Evolutionary conservation across 2,329 filamentous ascomycete species (phyloP).

Genomic region (Lasiodiplodia sp.): DNA sequence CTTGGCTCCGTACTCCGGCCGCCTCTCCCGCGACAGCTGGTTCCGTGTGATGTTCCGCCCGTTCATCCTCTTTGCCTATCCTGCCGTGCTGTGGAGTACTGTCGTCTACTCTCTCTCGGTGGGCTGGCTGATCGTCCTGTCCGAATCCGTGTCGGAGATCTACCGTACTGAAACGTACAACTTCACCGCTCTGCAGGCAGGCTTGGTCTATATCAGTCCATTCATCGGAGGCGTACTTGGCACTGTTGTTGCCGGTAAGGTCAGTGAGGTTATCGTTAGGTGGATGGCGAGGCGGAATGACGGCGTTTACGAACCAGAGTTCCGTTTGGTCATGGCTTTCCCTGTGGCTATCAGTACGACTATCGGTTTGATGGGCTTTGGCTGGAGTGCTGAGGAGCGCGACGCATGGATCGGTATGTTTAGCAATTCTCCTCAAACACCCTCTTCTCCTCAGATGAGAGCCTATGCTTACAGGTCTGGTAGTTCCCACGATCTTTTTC

Average conservation of each 20-base stretch:
- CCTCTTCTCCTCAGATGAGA: no score
- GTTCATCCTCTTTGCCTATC: slow-evolving; percentile 86
- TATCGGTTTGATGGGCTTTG: slow-evolving; percentile 91
- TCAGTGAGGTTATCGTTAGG: slow-evolving; percentile 84
- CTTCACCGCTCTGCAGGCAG: slow-evolving; percentile 81
- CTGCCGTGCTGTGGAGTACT: slow-evolving; percentile 86
- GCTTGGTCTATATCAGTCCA: slow-evolving; percentile 87
- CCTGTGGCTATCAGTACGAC: slow-evolving; percentile 80
- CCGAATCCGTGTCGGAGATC: slow-evolving; percentile 82
- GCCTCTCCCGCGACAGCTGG: slow-evolving; percentile 81
- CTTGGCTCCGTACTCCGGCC: slow-evolving; percentile 78
- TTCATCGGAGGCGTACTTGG: slow-evolving; percentile 89
- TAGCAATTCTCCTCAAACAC: no score
- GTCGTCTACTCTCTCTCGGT: slow-evolving; percentile 86
- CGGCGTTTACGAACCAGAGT: slow-evolving; percentile 96
- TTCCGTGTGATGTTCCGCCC: slow-evolving; percentile 77
- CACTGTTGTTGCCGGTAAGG: slow-evolving; percentile 87
- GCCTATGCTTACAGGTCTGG: no score
- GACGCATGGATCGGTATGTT: slow-evolving; percentile 73
- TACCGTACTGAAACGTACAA: slow-evolving; percentile 78
- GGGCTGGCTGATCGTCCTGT: slow-evolving; percentile 95
- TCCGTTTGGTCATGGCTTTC: slow-evolving; percentile 84
- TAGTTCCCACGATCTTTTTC: slow-evolving; percentile 89
- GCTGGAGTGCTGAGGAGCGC: slow-evolving; percentile 81
- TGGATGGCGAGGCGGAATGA: slow-evolving; percentile 84